Base-by-base conservation (phyloP, 2,329 filamentous ascomycete species). In the Rutstroemia sp. region DNA sequence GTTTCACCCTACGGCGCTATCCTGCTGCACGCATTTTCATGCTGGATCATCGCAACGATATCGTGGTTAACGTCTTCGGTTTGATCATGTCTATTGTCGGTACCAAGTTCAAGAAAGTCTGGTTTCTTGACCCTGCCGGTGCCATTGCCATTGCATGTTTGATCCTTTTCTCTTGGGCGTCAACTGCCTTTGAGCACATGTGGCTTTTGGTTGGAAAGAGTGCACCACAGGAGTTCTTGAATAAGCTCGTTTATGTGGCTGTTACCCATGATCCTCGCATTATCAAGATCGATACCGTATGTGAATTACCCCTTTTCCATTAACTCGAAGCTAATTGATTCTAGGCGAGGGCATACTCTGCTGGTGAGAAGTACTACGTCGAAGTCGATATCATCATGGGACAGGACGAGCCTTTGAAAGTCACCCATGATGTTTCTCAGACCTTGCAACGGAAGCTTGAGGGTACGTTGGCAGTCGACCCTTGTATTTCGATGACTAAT, bases 341-440 rank as follows among this genome's bases (percentile, higher is more conserved):
- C 21, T 42, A 55, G 52, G 52, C 52, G 12, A 34, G 52, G 21
- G 52, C 52, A 25, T 55, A 55, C 19, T 55, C 52, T 9, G 52
- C 52, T 23, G 52, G 52, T 17, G 52, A 55, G 0, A 81, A 92
- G 19, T 81, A 96, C 47, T 91, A 97, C 62, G 92, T 95, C 63
- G 94, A 99, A 76, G 90, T 97, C 39, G 94, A 99, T 69, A 84
- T 97, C 55, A 92, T 97, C 66, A 96, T 97, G 90, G 84, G 92
- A 64, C 82, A 86, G 0, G 76, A 82, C 1, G 81, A 85, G 54
- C 82, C 83, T 2, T 79, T 99, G 16, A 78, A 81, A 60, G 84
- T 85, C 52, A 94, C 91, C 0, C 94, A 99, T 71, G 94, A 99
- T 68, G 83, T 96, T 12, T 92, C 94, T 0, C 94, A 99, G 73